Percentiles rank a stretch among this genome's conserved stretches.
Conservation (phyloP, 2,329 filamentous ascomycete species). For the Pseudocercospora ulei region DNA sequence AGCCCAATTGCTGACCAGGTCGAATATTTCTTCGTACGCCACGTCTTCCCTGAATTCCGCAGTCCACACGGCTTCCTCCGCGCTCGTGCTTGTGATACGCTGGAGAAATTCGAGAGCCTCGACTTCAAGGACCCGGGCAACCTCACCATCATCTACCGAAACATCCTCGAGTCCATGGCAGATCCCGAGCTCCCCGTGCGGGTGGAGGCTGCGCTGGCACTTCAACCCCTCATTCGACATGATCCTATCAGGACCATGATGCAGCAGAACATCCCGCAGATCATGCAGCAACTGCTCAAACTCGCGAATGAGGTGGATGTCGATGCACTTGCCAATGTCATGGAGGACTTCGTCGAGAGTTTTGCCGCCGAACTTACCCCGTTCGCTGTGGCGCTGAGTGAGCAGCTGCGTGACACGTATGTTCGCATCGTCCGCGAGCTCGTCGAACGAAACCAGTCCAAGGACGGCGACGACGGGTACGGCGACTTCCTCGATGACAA, state of each 20-base stretch:
- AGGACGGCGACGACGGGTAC: constrained; percentile 65
- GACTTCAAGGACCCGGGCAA: constrained; percentile 97
- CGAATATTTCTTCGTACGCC: constrained; percentile 95
- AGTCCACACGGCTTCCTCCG: constrained; percentile 86
- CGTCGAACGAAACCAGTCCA: constrained; percentile 73
- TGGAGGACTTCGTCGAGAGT: constrained; percentile 99
- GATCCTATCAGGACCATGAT: constrained; percentile 89
- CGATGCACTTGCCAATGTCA: constrained; percentile 92
- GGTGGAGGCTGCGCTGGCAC: constrained; percentile 83
- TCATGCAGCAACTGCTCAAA: constrained; percentile 97
- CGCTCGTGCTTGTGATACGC: constrained; percentile 87
- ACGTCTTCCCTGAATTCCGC: constrained; percentile 96
- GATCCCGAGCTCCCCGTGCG: constrained; percentile 87
- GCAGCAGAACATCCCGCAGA: constrained; percentile 95
- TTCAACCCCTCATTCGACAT: constrained; percentile 92
- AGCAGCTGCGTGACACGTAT: constrained; percentile 93
- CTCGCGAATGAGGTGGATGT: constrained; percentile 96
- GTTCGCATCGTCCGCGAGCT: constrained; percentile 86
- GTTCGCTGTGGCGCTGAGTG: constrained; percentile 89
- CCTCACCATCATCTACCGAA: constrained; percentile 88
- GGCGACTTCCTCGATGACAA: constrained; percentile 95
- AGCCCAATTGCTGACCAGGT: constrained; percentile 95
- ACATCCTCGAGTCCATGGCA: constrained; percentile 94
- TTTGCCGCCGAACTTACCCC: constrained; percentile 95
- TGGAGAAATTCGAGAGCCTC: constrained; percentile 95